These are phyloP conservation scores for Polytrichum commune DNA, from an alignment of 225 moss, liverwort and hornwort genomes.

Conservation along the genomic window DNA sequence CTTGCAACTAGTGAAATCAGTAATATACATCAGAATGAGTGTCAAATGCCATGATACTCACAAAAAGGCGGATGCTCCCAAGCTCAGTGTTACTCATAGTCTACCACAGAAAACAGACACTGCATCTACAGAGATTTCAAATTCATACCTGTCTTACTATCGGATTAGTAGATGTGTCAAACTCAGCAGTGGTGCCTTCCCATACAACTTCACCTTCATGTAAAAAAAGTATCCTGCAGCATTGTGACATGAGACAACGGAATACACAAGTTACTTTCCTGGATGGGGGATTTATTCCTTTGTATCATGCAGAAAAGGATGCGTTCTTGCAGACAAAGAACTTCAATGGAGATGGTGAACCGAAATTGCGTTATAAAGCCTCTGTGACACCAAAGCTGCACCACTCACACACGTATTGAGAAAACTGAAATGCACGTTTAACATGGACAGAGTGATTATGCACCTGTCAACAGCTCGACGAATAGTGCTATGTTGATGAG, in stretches of 20 bases:
- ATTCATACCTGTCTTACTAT: slow-evolving; percentile 89
- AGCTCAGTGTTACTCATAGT: too few species aligned
- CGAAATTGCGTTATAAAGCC: background rate
- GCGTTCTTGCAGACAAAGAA: background rate
- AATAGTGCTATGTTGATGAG: slow-evolving; percentile 97
- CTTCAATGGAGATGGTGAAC: background rate
- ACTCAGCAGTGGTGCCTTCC: slow-evolving; percentile 83
- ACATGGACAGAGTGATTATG: background rate
- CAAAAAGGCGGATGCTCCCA: background rate
- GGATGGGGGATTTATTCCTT: background rate
- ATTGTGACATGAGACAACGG: background rate
- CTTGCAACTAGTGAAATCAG: background rate
- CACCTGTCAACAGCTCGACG: slow-evolving; percentile 95
- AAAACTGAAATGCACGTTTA: background rate
- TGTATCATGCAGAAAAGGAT: background rate
- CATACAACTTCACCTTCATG: slow-evolving; percentile 89
- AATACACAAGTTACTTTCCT: background rate
- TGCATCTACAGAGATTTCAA: background rate
- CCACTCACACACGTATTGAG: background rate
- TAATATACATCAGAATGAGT: background rate
- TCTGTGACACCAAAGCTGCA: background rate
- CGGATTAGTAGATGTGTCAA: slow-evolving; percentile 76
- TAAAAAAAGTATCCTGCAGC: slow-evolving; percentile 78
- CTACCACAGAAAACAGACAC: too few species aligned
- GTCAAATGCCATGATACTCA: background rate